A percentile compares a stretch with the other conserved stretches of the same genome.
phyloP scores from a whole-genome alignment of 2,329 filamentous ascomycete genomes.

The Polytolypa hystricis region DNA sequence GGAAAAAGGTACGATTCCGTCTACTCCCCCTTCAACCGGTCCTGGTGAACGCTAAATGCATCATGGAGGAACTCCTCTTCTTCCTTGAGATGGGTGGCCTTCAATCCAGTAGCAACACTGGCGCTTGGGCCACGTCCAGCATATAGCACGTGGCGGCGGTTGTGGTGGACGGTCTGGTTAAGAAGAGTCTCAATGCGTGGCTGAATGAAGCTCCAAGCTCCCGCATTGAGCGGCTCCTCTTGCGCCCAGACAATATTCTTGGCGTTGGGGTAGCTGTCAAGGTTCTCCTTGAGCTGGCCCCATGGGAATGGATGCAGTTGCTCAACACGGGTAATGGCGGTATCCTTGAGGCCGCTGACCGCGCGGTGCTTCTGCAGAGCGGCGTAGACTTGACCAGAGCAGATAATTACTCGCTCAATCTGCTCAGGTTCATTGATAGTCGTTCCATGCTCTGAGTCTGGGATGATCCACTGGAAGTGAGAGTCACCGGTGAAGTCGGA shows the following conservation, averaged over 20 bases:
- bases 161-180: constrained; percentile 82
- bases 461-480: constrained; percentile 94
- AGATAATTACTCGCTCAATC: constrained; percentile 89
- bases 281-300: constrained; percentile 91
- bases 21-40: constrained; percentile 56
- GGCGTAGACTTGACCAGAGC: constrained; percentile 87
- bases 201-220: constrained; percentile 95
- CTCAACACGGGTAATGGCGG: constrained; percentile 90
- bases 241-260: constrained; percentile 96
- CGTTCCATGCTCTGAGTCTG: constrained; percentile 71
- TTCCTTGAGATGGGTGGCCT: constrained; percentile 80
- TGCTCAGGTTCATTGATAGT: constrained; percentile 68
- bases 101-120: constrained; percentile 85
- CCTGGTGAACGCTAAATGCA: constrained; percentile 53
- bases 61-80: constrained; percentile 69
- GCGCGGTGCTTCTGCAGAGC: constrained; percentile 84
- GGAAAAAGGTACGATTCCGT: constrained; percentile 6
- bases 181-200: constrained; percentile 93
- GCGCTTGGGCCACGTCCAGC: constrained; percentile 89
- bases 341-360: constrained; percentile 74
- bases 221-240: constrained; percentile 95
- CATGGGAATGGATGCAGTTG: constrained; percentile 99
- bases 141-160: constrained; percentile 93
- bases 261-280: constrained; percentile 93
- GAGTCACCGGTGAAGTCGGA: constrained; percentile 86